Conservation (phyloP, 305 asterid species). For the Ilex paraguariensis region DNA sequence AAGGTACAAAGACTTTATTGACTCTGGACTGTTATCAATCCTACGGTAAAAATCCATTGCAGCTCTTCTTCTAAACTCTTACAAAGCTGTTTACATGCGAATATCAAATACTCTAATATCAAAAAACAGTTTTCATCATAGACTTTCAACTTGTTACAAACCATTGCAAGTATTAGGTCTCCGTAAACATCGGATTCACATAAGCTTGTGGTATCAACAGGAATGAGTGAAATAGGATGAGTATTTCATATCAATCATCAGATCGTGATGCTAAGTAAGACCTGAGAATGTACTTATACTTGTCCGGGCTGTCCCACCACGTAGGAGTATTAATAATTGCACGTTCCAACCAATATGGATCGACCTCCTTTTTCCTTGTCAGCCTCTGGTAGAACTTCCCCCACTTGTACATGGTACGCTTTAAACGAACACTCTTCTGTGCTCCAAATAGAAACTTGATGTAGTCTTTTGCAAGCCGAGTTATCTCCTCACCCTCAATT, state of each 20-base stretch:
- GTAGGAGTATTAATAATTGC: conserved; percentile 55
- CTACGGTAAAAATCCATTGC: too few relatives aligned
- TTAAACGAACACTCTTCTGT: conserved; percentile 54
- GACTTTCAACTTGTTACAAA: too few relatives aligned
- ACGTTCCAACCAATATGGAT: conserved; percentile 57
- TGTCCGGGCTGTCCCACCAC: conserved; percentile 49
- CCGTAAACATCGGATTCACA: too few relatives aligned
- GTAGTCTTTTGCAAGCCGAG: conserved; percentile 38
- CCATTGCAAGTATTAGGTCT: too few relatives aligned
- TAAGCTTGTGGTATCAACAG: too few relatives aligned
- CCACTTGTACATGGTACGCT: conserved; percentile 37
- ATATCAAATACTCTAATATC: too few relatives aligned
- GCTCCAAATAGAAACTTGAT: conserved; percentile 46
- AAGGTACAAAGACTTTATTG: too few relatives aligned
- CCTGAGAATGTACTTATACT: conserved; percentile 30
- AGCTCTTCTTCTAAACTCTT: too few relatives aligned
- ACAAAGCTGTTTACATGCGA: too few relatives aligned
- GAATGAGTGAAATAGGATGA: background rate
- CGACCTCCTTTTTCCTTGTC: conserved; percentile 24
- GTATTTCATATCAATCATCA: background rate
- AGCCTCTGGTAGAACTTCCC: conserved; percentile 26
- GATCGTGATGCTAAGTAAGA: background rate
- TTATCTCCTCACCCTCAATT: conserved; percentile 57
- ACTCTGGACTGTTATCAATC: too few relatives aligned
- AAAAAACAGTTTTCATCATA: too few relatives aligned